These are phyloP conservation scores for Strobilomyces dryophilus DNA, from an alignment of 768 basidiomycete species.

Conservation along the genomic window DNA sequence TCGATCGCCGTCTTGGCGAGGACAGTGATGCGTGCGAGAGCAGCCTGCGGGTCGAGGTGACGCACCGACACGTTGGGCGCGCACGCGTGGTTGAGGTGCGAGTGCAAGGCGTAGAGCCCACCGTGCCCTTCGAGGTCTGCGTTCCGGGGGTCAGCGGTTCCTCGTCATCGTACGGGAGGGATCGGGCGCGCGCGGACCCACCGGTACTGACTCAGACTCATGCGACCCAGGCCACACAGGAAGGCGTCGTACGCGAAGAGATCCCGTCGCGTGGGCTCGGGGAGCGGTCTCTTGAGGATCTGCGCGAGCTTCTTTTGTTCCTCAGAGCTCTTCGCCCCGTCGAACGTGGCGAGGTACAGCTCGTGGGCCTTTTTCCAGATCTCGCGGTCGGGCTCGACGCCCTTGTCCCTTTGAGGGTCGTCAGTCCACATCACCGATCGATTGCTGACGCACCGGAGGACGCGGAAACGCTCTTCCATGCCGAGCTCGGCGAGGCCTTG, in stretches of 20 bases:
- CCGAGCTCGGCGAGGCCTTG: conserved; percentile 67
- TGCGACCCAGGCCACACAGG: conserved; percentile 65
- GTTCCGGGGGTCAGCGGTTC: too few relatives aligned
- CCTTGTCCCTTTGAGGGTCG: conserved; percentile 26
- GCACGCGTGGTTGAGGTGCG: conserved; percentile 86
- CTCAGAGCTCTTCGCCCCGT: conserved; percentile 43
- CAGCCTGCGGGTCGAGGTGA: conserved; percentile 64
- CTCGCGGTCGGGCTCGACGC: conserved; percentile 53
- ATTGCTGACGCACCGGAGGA: conserved; percentile 13
- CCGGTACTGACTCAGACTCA: conserved; percentile 65
- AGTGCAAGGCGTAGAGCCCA: conserved; percentile 80
- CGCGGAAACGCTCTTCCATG: conserved; percentile 62
- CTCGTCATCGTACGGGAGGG: too few relatives aligned
- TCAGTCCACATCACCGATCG: neutral
- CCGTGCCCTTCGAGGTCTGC: conserved; percentile 82
- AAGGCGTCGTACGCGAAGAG: conserved; percentile 79
- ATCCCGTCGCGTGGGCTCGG: conserved; percentile 46
- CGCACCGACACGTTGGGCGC: conserved; percentile 74
- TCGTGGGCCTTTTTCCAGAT: conserved; percentile 66
- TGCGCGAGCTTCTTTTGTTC: conserved; percentile 57
- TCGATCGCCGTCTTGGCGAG: conserved; percentile 63
- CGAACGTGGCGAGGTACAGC: conserved; percentile 59
- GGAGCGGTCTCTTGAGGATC: conserved; percentile 47
- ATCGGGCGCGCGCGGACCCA: neutral
- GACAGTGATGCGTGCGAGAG: conserved; percentile 71